Conservation (phyloP, 2,329 filamentous ascomycete species). For the Fusarium sp. region DNA sequence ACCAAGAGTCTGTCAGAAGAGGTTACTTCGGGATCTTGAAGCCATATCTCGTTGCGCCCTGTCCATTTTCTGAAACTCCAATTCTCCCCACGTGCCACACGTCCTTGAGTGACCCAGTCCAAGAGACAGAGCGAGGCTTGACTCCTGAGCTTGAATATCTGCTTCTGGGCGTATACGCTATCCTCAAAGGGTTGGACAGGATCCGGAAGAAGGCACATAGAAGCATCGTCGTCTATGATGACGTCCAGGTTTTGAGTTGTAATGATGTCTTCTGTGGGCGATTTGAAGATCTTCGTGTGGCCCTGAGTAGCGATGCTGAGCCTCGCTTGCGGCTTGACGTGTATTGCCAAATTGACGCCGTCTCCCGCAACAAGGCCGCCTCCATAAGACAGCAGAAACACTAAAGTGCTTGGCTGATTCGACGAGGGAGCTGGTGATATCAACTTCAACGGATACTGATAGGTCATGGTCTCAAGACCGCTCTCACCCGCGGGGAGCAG, state of each 20-base stretch:
- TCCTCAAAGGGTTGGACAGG: slow-evolving; percentile 91
- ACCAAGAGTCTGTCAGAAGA: slow-evolving; percentile 74
- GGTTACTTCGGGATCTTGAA: slow-evolving; percentile 50
- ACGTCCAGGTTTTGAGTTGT: slow-evolving; percentile 71
- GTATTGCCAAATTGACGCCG: slow-evolving; percentile 78
- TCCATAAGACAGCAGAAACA: slow-evolving; percentile 94
- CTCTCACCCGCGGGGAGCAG: slow-evolving; percentile 79
- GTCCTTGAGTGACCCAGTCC: slow-evolving; percentile 95
- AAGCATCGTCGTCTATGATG: slow-evolving; percentile 63
- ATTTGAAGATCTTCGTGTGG: slow-evolving; percentile 96
- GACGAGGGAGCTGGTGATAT: slow-evolving; percentile 81
- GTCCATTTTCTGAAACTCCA: slow-evolving; percentile 87
- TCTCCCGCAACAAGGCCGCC: slow-evolving; percentile 94
- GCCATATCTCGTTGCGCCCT: slow-evolving; percentile 91
- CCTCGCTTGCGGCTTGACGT: slow-evolving; percentile 73
- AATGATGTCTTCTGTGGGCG: slow-evolving; percentile 66
- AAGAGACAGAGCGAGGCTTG: slow-evolving; percentile 79
- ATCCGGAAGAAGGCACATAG: slow-evolving; percentile 82
- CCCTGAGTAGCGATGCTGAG: slow-evolving; percentile 79
- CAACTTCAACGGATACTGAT: slow-evolving; percentile 95
- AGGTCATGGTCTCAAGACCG: slow-evolving; percentile 80
- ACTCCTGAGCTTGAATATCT: slow-evolving; percentile 76
- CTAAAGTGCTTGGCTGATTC: slow-evolving; percentile 76
- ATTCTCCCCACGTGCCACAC: slow-evolving; percentile 85
- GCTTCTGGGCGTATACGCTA: slow-evolving; percentile 86